Conservation (phyloP, 2,329 filamentous ascomycete genomes). For the Fusarium sp. region DNA sequence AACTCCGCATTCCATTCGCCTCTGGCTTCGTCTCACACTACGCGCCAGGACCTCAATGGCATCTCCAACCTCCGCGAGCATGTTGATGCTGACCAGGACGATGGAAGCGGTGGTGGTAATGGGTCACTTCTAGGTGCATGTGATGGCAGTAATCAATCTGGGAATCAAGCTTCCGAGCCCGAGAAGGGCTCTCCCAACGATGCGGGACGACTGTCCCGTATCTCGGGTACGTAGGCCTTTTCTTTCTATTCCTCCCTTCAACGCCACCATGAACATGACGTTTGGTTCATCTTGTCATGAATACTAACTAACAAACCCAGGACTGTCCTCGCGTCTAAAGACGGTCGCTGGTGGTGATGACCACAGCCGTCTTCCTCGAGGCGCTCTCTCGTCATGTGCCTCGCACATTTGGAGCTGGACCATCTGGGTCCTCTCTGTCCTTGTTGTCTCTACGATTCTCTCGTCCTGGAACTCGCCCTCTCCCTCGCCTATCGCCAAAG, state of each 20-base stretch:
- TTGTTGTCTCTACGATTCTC: conserved; percentile 48
- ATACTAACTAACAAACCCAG: conserved; percentile 21
- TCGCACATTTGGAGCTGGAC: conserved; percentile 52
- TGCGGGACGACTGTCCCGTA: conserved; percentile 46
- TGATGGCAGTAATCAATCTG: conserved; percentile 42
- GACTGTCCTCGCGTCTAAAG: conserved; percentile 46
- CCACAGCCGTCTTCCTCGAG: conserved; percentile 48
- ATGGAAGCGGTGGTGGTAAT: conserved; percentile 41
- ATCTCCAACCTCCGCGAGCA: conserved; percentile 60
- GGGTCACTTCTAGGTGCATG: conserved; percentile 34
- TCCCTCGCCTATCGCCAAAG: conserved; percentile 8
- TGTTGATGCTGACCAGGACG: conserved; percentile 49
- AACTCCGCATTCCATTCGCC: too few species aligned
- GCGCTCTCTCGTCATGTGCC: conserved; percentile 44
- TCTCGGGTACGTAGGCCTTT: conserved; percentile 36
- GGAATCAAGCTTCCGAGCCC: conserved; percentile 31
- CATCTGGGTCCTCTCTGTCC: conserved; percentile 54
- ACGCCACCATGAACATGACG: background rate
- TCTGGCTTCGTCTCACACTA: conserved; percentile 58
- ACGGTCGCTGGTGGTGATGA: conserved; percentile 52
- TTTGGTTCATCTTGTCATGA: background rate
- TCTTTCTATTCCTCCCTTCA: background rate
- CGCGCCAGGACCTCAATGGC: conserved; percentile 63
- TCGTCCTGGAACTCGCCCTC: conserved; percentile 36
- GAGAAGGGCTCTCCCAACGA: conserved; percentile 27